These are phyloP conservation scores for Podaxis sp. DNA, from an alignment of 768 basidiomycete species.

Conservation along the genomic window DNA sequence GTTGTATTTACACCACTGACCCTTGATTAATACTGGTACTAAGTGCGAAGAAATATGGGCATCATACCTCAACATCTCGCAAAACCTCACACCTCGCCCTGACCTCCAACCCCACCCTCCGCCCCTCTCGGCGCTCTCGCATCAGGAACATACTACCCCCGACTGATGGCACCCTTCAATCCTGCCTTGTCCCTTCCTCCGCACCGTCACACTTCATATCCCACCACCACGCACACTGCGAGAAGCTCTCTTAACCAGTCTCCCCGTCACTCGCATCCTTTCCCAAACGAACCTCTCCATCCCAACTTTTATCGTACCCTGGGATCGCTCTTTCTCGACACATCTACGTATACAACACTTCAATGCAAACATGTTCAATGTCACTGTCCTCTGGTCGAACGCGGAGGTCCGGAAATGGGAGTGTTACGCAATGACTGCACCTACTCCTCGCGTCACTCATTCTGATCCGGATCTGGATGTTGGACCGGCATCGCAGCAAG, in stretches of 20 bases:
- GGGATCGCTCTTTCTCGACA: slow-evolving; percentile 34
- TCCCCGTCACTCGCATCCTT: slow-evolving; percentile 32
- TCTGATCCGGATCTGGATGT: too few species aligned
- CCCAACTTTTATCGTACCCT: slow-evolving; percentile 36
- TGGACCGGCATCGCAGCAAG: too few species aligned
- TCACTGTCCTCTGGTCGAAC: slow-evolving; percentile 37
- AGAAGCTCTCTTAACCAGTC: slow-evolving; percentile 16
- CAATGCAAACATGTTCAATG: slow-evolving; percentile 38
- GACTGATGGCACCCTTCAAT: slow-evolving; percentile 33
- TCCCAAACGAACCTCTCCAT: slow-evolving; percentile 22
- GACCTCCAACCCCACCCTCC: slow-evolving; percentile 22
- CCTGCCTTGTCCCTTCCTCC: slow-evolving; percentile 30
- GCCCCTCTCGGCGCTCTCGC: slow-evolving; percentile 25
- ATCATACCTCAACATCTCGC: slow-evolving; percentile 22
- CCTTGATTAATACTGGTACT: neutral
- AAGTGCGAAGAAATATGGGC: slow-evolving; percentile 30
- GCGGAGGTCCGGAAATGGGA: slow-evolving; percentile 27
- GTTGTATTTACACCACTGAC: neutral
- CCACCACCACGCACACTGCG: slow-evolving; percentile 24
- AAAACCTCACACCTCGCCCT: slow-evolving; percentile 26
- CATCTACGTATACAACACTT: slow-evolving; percentile 40
- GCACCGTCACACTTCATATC: neutral
- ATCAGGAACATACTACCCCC: slow-evolving; percentile 29
- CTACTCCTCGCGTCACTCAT: too few species aligned
- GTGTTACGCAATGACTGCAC: slow-evolving; percentile 17